Evolutionary conservation across 2,329 filamentous ascomycete species (phyloP).

Genomic region (Cordyceps cateniannulata): DNA sequence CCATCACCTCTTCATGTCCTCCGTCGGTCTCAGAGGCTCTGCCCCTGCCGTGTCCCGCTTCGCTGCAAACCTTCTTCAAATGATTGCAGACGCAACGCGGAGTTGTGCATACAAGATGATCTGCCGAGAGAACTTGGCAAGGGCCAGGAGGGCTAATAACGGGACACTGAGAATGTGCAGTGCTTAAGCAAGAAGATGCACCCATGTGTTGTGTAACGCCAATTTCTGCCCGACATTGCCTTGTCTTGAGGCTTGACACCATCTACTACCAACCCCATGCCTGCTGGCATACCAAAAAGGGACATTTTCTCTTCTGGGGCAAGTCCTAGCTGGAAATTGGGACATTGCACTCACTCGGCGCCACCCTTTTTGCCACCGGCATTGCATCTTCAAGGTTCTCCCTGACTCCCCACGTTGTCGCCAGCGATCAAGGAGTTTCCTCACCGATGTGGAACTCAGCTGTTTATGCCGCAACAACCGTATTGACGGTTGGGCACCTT

Average conservation of each 20-base stretch:
- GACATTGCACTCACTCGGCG: neutral
- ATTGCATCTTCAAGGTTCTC: neutral
- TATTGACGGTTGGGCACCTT: neutral
- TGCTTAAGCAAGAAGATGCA: neutral
- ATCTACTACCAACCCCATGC: neutral
- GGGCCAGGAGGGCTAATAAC: neutral
- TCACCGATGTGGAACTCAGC: constrained; percentile 9
- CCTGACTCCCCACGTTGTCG: neutral
- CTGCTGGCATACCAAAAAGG: neutral
- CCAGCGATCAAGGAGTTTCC: neutral
- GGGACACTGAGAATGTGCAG: neutral
- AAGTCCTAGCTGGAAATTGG: neutral
- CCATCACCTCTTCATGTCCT: neutral
- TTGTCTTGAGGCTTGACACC: neutral
- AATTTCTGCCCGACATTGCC: constrained; percentile 5
- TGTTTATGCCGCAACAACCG: neutral
- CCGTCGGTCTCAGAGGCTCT: neutral
- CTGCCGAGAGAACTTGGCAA: neutral
- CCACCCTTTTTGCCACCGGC: neutral
- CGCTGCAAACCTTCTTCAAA: neutral
- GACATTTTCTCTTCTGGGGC: neutral
- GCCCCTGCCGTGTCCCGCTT: no score
- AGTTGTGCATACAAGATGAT: neutral
- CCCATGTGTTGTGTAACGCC: neutral
- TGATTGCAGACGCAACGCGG: neutral